These are phyloP conservation scores for Cladosporium sp. DNA, from an alignment of 2,329 filamentous ascomycete species.

Conservation along the genomic window DNA sequence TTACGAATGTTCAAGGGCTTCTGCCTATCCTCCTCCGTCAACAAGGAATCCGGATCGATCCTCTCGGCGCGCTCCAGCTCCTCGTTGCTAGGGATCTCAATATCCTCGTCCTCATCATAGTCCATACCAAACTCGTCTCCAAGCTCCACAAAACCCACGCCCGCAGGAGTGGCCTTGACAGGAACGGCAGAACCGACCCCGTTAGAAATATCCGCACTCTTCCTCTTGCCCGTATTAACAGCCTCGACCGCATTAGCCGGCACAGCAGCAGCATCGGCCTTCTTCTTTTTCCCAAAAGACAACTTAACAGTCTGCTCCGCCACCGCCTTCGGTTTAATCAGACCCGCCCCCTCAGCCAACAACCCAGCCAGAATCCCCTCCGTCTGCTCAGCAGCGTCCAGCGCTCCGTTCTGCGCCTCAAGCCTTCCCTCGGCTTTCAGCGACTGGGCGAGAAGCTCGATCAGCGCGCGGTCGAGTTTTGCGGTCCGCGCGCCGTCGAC, in stretches of 20 bases:
- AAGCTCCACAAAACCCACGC: conserved; percentile 65
- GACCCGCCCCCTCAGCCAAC: conserved; percentile 54
- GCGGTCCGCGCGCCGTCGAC: conserved; percentile 64
- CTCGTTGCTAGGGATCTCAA: conserved; percentile 32
- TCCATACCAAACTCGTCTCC: conserved; percentile 56
- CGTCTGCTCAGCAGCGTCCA: conserved; percentile 55
- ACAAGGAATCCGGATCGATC: conserved; percentile 83
- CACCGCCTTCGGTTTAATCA: conserved; percentile 55
- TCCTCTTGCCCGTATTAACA: conserved; percentile 28
- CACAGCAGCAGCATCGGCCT: conserved; percentile 37
- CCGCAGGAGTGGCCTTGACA: conserved; percentile 44
- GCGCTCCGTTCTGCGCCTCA: conserved; percentile 62
- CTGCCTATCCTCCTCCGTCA: conserved; percentile 79
- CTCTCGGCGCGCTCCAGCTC: conserved; percentile 64
- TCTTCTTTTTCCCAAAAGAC: conserved; percentile 58
- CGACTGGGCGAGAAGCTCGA: conserved; percentile 63
- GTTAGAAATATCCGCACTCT: conserved; percentile 33
- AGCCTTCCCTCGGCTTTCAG: conserved; percentile 66
- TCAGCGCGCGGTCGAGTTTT: conserved; percentile 63
- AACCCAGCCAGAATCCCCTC: conserved; percentile 83
- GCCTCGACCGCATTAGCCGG: conserved; percentile 32
- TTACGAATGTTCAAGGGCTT: conserved; percentile 73
- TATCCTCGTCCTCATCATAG: conserved; percentile 31
- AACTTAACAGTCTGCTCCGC: conserved; percentile 40
- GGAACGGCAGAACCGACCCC: conserved; percentile 27